Evolutionary conservation across 2,329 filamentous ascomycete genomes (phyloP).

Genomic region (Tolypocladium sp.): DNA sequence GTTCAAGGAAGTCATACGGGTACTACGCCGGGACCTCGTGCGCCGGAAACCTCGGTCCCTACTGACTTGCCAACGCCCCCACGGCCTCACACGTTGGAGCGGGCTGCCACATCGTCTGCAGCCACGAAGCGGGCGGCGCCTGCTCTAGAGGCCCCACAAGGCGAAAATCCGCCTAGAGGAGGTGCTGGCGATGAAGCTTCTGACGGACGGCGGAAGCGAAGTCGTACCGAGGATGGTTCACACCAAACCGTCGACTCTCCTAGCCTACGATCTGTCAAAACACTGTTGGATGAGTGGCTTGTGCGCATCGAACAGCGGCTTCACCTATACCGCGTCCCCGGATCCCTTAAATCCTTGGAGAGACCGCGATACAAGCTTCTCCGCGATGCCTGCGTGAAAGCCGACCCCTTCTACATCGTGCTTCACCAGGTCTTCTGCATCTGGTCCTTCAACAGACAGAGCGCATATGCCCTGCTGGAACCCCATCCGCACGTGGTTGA

Average conservation of each 20-base stretch:
- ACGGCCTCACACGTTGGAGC: background rate
- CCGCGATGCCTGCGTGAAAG: slow-evolving; percentile 39
- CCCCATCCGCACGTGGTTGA: slow-evolving; percentile 8
- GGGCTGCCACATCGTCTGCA: background rate
- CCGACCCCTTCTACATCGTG: slow-evolving; percentile 55
- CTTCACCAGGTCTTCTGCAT: slow-evolving; percentile 58
- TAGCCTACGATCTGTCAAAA: too few species aligned
- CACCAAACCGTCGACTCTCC: too few species aligned
- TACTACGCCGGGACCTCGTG: background rate
- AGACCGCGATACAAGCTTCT: slow-evolving; percentile 44
- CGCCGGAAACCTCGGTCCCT: background rate
- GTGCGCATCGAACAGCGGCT: background rate
- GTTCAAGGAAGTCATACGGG: background rate
- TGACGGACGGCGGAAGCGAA: background rate
- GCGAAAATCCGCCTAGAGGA: too few species aligned
- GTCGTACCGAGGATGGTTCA: background rate
- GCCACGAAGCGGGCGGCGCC: background rate
- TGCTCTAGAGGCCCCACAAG: background rate
- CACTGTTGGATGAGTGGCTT: background rate
- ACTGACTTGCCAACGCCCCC: background rate
- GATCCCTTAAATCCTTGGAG: slow-evolving; percentile 25
- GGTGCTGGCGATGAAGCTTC: background rate
- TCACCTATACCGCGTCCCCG: background rate
- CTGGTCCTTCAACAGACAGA: slow-evolving; percentile 32
- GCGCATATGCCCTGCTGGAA: slow-evolving; percentile 19